A percentile compares a stretch with the other conserved stretches of the same genome.
phyloP scores from a whole-genome alignment of 208 protist species.

The Acanthamoeba healyi region DNA sequence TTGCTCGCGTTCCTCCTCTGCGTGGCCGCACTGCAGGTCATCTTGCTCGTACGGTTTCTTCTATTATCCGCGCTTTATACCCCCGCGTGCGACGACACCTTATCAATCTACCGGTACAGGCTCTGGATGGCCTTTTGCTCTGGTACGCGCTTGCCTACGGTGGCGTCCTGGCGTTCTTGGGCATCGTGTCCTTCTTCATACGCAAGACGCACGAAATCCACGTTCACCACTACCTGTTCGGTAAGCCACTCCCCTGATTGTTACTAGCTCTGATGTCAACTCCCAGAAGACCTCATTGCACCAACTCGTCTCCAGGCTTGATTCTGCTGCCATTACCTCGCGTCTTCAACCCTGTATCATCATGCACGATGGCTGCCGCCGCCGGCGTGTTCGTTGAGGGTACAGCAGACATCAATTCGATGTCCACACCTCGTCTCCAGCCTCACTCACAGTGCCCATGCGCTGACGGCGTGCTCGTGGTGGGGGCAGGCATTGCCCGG shows the following conservation, averaged over 20 bases:
- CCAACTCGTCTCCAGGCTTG: neutral
- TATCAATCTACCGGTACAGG: neutral
- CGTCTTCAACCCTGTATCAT: neutral
- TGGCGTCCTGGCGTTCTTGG: neutral
- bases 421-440: no score
- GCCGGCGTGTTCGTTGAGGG: constrained; percentile 29
- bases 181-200: neutral
- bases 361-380: constrained; percentile 17
- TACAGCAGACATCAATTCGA: no score
- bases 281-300: neutral
- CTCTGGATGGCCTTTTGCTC: constrained; percentile 13
- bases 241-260: neutral
- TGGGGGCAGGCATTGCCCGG: neutral
- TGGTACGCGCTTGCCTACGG: constrained; percentile 15
- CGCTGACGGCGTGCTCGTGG: no score
- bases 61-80: no score
- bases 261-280: neutral
- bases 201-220: constrained; percentile 7
- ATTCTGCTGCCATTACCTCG: constrained; percentile 31
- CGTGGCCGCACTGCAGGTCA: neutral
- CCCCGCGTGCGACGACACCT: no score
- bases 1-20: neutral
- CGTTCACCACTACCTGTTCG: constrained; percentile 46
- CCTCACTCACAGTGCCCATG: no score
- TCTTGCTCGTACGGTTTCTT: constrained; percentile 30